These are phyloP conservation scores for Arthrinium phaeospermum DNA, from an alignment of 2,329 filamentous ascomycete genomes.

Conservation along the genomic window DNA sequence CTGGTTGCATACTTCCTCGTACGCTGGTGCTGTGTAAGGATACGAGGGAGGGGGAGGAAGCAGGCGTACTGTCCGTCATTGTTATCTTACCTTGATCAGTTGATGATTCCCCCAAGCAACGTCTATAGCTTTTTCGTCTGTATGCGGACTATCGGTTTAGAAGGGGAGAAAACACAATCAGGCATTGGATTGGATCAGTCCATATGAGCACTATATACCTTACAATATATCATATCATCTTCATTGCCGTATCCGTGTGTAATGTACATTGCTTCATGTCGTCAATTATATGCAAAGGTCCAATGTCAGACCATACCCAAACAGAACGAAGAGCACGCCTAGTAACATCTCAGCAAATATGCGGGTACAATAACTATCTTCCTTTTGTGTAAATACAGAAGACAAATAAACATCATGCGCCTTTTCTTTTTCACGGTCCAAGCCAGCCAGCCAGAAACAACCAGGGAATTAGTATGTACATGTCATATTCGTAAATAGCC, in stretches of 20 bases:
- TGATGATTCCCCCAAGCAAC: constrained; percentile 1
- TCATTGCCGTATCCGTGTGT: neutral
- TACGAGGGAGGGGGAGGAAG: neutral
- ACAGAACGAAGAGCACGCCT: accelerated
- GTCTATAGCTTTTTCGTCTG: neutral
- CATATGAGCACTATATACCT: neutral
- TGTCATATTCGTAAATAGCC: neutral
- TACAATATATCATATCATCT: neutral
- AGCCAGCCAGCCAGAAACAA: constrained; percentile 5
- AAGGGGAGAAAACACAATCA: neutral
- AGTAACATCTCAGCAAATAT: neutral
- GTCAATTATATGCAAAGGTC: no score
- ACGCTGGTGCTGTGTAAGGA: neutral
- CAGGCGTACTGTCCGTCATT: neutral
- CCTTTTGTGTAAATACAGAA: neutral
- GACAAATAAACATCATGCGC: constrained; percentile 12
- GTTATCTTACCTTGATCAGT: neutral
- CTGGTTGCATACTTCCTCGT: neutral
- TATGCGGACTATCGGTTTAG: neutral
- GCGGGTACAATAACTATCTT: neutral
- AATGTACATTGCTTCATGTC: neutral
- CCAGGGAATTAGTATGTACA: constrained; percentile 12
- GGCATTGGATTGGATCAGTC: neutral
- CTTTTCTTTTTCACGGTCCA: constrained; percentile 10
- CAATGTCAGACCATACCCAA: neutral